Evolutionary conservation across 2,329 filamentous ascomycete species (phyloP).

Genomic region (Colletotrichum sp.): DNA sequence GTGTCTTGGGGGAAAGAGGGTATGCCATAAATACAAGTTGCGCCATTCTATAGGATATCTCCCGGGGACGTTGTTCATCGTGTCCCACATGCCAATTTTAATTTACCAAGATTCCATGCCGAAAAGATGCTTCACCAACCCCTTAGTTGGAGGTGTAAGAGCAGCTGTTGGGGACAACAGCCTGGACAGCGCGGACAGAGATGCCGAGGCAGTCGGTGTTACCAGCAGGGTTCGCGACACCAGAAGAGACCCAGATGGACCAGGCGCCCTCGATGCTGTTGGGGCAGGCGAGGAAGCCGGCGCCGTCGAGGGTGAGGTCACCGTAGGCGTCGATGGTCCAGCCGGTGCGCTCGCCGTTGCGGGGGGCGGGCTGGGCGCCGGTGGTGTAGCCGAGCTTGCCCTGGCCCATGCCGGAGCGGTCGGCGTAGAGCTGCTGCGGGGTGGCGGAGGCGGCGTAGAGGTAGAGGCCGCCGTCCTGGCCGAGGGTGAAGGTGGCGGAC

Average conservation of each 20-base stretch:
- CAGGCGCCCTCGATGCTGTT: constrained; percentile 46
- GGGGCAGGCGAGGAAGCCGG: constrained; percentile 59
- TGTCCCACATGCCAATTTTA: background rate
- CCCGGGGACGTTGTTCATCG: background rate
- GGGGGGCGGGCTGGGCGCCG: constrained; percentile 41
- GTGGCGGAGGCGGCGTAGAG: constrained; percentile 50
- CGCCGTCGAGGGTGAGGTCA: constrained; percentile 51
- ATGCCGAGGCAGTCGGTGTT: constrained; percentile 43
- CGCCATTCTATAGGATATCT: constrained; percentile 9
- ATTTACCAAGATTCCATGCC: background rate
- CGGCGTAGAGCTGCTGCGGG: constrained; percentile 56
- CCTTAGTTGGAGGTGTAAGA: constrained; percentile 30
- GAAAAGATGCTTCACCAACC: background rate
- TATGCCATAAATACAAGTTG: background rate
- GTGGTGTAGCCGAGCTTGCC: constrained; percentile 59
- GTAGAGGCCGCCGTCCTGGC: constrained; percentile 45
- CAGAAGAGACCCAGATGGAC: constrained; percentile 40
- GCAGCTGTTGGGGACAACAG: constrained; percentile 39
- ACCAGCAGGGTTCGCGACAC: constrained; percentile 37
- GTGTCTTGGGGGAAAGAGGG: background rate
- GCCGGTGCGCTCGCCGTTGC: constrained; percentile 49
- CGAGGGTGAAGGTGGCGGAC: constrained; percentile 56
- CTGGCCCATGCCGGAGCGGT: constrained; percentile 65
- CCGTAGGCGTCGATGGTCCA: constrained; percentile 49
- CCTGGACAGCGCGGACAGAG: constrained; percentile 31